Conservation (phyloP, 768 basidiomycete genomes). For the Leccinum subtestaceum region DNA sequence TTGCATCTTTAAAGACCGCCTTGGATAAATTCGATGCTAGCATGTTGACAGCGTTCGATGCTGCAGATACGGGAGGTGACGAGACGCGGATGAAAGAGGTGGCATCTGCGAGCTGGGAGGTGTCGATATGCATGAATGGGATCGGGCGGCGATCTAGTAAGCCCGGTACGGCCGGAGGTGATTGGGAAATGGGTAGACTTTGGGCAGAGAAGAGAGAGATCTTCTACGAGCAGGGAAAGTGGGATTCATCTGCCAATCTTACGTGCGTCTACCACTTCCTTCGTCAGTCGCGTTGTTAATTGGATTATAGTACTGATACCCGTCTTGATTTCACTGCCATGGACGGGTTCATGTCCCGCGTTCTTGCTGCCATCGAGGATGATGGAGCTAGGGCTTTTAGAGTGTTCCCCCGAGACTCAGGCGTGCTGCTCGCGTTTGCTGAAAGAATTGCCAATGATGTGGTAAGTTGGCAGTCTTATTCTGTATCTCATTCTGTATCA, state of each 20-base stretch:
- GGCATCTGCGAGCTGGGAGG: slow-evolving; percentile 82
- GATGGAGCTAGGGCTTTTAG: slow-evolving; percentile 80
- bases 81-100: slow-evolving; percentile 78
- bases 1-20: slow-evolving; percentile 66
- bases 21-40: slow-evolving; percentile 87
- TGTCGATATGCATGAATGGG: slow-evolving; percentile 52
- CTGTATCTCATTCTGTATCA: slow-evolving; percentile 1
- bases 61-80: slow-evolving; percentile 71
- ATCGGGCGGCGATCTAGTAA: slow-evolving; percentile 16
- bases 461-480: slow-evolving; percentile 39
- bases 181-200: slow-evolving; percentile 92
- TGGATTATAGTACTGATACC: slow-evolving; percentile 42
- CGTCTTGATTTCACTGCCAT: slow-evolving; percentile 86
- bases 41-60: slow-evolving; percentile 85
- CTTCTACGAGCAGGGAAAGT: slow-evolving; percentile 80
- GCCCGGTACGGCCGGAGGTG: slow-evolving; percentile 22
- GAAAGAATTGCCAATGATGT: slow-evolving; percentile 86
- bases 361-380: slow-evolving; percentile 61
- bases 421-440: slow-evolving; percentile 77
- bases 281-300: neutral
- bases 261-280: slow-evolving; percentile 44
- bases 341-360: slow-evolving; percentile 81
- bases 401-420: slow-evolving; percentile 80
- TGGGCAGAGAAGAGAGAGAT: slow-evolving; percentile 96
- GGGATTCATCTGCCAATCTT: slow-evolving; percentile 82